phyloP scores from a whole-genome alignment of 164 flowering plant species.

The Sextonia rubra region DNA sequence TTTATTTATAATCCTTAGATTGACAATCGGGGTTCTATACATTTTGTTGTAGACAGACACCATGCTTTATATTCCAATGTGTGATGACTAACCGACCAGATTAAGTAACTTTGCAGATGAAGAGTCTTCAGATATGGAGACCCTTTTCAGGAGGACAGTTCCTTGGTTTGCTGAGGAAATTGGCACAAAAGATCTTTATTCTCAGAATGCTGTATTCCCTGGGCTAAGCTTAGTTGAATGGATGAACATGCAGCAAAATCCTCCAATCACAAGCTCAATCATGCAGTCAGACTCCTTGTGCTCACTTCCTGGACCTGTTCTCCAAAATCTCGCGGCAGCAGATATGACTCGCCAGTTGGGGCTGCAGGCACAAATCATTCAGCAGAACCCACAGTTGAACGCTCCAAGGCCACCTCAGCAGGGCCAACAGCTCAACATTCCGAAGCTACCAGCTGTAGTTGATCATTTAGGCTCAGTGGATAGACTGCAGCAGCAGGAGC shows the following conservation, averaged over 20 bases:
- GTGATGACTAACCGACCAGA: background rate
- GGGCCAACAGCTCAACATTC: conserved; percentile 34
- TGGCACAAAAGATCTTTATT: conserved; percentile 60
- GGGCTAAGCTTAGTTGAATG: conserved; percentile 84
- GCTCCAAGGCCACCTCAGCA: conserved; percentile 54
- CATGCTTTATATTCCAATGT: background rate
- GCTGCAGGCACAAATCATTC: conserved; percentile 49
- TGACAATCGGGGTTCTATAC: too few relatives aligned
- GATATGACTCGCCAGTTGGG: conserved; percentile 74
- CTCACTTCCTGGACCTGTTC: conserved; percentile 39
- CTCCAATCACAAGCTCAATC: conserved; percentile 41
- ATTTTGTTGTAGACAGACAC: too few relatives aligned
- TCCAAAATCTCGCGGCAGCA: conserved; percentile 45
- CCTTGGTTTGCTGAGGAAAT: conserved; percentile 87
- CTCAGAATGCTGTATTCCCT: conserved; percentile 35
- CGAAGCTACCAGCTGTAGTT: conserved; percentile 32
- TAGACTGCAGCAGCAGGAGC: conserved; percentile 57
- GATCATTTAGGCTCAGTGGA: conserved; percentile 41
- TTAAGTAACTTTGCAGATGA: conserved; percentile 47
- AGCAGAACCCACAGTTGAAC: conserved; percentile 53
- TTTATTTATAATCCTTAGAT: too few relatives aligned
- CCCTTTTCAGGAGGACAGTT: conserved; percentile 68
- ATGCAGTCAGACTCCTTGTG: conserved; percentile 56
- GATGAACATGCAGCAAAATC: conserved; percentile 95
- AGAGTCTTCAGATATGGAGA: conserved; percentile 65